These are phyloP conservation scores for Sporothrix euskadiensis DNA, from an alignment of 2,329 filamentous ascomycete genomes.

Conservation along the genomic window DNA sequence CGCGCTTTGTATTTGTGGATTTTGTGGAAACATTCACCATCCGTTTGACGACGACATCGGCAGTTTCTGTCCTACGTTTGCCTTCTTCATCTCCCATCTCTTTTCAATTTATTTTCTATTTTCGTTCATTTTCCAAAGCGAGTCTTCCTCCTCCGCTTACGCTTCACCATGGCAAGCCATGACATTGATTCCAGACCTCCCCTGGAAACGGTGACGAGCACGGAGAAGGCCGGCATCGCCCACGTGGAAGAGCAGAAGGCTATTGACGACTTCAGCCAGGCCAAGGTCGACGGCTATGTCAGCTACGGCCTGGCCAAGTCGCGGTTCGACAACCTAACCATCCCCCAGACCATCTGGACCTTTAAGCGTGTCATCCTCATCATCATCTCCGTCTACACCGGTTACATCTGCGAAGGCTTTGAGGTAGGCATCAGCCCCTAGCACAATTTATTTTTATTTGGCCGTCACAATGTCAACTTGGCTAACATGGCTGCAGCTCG, in stretches of 20 bases:
- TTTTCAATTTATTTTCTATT: neutral
- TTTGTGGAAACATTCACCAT: neutral
- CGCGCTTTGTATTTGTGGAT: neutral
- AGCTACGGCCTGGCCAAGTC: slow-evolving; percentile 12
- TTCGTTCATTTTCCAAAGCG: neutral
- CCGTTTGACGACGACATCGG: neutral
- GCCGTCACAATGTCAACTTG: neutral
- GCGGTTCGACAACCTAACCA: neutral
- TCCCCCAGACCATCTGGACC: slow-evolving; percentile 3
- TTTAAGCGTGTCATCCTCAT: neutral
- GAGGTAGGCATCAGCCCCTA: neutral
- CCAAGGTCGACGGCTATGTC: slow-evolving; percentile 5
- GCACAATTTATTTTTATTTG: neutral
- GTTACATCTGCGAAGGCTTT: slow-evolving; percentile 2
- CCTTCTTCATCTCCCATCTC: neutral
- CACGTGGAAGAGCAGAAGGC: neutral
- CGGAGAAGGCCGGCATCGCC: neutral
- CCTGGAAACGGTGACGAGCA: neutral
- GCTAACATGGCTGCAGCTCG: neutral
- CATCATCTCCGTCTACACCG: slow-evolving; percentile 1
- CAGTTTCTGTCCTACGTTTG: neutral
- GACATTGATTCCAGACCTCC: neutral
- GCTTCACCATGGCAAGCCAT: neutral
- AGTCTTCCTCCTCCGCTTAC: too few relatives aligned
- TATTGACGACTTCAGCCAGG: neutral